Conservation (phyloP, 306 rosid genomes). For the Leucaena leucocephala region DNA sequence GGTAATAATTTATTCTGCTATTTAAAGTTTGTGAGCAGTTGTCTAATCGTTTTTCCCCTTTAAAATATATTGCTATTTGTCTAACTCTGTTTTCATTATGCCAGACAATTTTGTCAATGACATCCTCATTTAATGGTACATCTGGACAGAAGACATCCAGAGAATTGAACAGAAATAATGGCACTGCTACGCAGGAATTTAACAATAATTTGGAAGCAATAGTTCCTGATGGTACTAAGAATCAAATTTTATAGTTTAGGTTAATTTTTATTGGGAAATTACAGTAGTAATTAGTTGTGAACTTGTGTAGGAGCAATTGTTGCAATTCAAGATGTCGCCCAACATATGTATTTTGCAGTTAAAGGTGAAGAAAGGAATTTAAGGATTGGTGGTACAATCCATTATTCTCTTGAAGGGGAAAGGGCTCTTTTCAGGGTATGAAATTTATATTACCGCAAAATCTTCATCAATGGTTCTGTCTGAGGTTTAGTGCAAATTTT, state of each 20-base stretch:
- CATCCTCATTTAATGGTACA: constrained; percentile 66
- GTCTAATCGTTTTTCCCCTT: neutral
- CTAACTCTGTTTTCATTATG: constrained; percentile 36
- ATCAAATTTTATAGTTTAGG: constrained; percentile 30
- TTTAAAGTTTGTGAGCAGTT: constrained; percentile 26
- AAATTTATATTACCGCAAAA: neutral
- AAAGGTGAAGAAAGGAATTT: constrained; percentile 64
- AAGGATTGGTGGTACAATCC: constrained; percentile 68
- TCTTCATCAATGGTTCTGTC: constrained; percentile 11
- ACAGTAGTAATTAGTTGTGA: constrained; percentile 41
- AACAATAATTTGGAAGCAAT: constrained; percentile 53
- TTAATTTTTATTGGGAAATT: constrained; percentile 35
- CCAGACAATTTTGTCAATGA: constrained; percentile 64
- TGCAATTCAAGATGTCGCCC: constrained; percentile 83
- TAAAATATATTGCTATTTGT: constrained; percentile 17
- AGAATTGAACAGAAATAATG: constrained; percentile 43
- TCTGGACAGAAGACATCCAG: constrained; percentile 40
- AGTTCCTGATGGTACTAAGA: constrained; percentile 75
- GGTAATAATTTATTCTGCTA: constrained; percentile 49
- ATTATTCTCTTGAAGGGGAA: constrained; percentile 90
- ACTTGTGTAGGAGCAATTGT: constrained; percentile 81
- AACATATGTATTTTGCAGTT: constrained; percentile 85
- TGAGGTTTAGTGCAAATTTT: constrained; percentile 25
- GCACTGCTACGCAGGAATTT: constrained; percentile 47
- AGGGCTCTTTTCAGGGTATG: constrained; percentile 94